phyloP scores from a whole-genome alignment of 805 yeast genomes.

The Torulaspora maleeae region DNA sequence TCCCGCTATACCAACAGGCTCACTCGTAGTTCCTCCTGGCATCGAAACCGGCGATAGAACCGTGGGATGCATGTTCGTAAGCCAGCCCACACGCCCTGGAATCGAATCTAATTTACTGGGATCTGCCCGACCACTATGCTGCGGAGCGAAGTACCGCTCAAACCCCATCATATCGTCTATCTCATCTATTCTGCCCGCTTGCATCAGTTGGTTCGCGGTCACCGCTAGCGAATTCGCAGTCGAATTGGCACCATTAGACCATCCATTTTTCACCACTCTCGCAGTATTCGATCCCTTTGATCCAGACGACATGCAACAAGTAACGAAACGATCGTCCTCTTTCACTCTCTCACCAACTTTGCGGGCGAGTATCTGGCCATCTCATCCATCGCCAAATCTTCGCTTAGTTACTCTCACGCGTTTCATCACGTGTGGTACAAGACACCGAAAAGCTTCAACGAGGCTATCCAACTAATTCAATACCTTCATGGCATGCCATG shows the following conservation, averaged over 20 bases:
- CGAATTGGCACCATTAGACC: slow-evolving; percentile 18
- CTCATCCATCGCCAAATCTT: slow-evolving; percentile 3
- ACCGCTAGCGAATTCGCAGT: slow-evolving; percentile 25
- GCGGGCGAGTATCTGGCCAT: background rate
- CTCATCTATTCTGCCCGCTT: slow-evolving; percentile 57
- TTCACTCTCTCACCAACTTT: background rate
- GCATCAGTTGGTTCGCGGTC: slow-evolving; percentile 41
- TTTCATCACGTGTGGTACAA: slow-evolving; percentile 1
- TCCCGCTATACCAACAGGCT: slow-evolving; percentile 61
- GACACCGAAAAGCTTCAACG: background rate
- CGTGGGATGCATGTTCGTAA: slow-evolving; percentile 90
- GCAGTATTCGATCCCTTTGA: slow-evolving; percentile 51
- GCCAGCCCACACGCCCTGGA: slow-evolving; percentile 64
- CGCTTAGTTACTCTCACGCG: slow-evolving; percentile 4
- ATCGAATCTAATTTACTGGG: slow-evolving; percentile 12
- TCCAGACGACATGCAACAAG: slow-evolving; percentile 14
- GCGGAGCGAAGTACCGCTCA: slow-evolving; percentile 72
- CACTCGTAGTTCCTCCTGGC: slow-evolving; percentile 19
- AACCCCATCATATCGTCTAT: slow-evolving; percentile 87
- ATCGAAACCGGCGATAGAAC: slow-evolving; percentile 48
- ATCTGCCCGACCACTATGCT: slow-evolving; percentile 27
- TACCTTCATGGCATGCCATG: no score
- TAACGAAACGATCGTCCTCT: background rate
- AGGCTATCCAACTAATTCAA: background rate
- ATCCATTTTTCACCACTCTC: slow-evolving; percentile 44